Percentiles rank a stretch among this genome's conserved stretches.
phyloP scores from a whole-genome alignment of 1,139 yeast species.

The Blastobotrys persicus region DNA sequence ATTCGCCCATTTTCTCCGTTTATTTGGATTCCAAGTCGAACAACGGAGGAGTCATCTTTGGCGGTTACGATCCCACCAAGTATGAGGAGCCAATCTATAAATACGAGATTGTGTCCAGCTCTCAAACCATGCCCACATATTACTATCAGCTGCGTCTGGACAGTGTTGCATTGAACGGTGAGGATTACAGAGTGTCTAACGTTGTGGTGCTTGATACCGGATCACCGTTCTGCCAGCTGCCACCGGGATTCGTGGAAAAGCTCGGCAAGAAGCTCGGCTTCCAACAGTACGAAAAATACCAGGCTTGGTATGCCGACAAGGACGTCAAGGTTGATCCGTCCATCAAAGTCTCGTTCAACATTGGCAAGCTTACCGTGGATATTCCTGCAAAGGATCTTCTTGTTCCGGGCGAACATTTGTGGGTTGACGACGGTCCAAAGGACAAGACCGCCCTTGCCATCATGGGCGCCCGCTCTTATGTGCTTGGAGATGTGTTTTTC shows the following conservation, averaged over 20 bases:
- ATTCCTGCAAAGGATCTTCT: slow-evolving; percentile 31
- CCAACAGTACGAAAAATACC: slow-evolving; percentile 28
- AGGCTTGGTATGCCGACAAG: slow-evolving; percentile 29
- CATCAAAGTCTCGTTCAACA: slow-evolving; percentile 26
- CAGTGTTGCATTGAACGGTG: slow-evolving; percentile 25
- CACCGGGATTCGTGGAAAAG: slow-evolving; percentile 33
- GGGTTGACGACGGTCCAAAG: slow-evolving; percentile 36
- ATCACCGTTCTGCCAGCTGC: slow-evolving; percentile 35
- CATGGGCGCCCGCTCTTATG: slow-evolving; percentile 33
- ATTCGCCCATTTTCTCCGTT: slow-evolving; percentile 55
- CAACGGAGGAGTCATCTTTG: slow-evolving; percentile 53
- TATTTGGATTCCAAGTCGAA: slow-evolving; percentile 34
- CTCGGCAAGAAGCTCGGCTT: slow-evolving; percentile 29
- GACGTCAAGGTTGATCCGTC: slow-evolving; percentile 16
- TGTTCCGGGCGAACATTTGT: slow-evolving; percentile 36
- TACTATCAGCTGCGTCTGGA: slow-evolving; percentile 30
- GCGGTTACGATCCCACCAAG: slow-evolving; percentile 56
- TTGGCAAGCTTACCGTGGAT: slow-evolving; percentile 30
- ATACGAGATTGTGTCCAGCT: slow-evolving; percentile 23
- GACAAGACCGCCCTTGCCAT: slow-evolving; percentile 33
- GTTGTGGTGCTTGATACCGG: slow-evolving; percentile 51
- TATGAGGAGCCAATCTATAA: slow-evolving; percentile 34
- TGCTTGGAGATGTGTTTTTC: slow-evolving; percentile 72
- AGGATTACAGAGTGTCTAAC: slow-evolving; percentile 37
- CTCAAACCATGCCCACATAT: slow-evolving; percentile 18